Conservation (phyloP, 805 yeast species). For the Candida succiphila region DNA sequence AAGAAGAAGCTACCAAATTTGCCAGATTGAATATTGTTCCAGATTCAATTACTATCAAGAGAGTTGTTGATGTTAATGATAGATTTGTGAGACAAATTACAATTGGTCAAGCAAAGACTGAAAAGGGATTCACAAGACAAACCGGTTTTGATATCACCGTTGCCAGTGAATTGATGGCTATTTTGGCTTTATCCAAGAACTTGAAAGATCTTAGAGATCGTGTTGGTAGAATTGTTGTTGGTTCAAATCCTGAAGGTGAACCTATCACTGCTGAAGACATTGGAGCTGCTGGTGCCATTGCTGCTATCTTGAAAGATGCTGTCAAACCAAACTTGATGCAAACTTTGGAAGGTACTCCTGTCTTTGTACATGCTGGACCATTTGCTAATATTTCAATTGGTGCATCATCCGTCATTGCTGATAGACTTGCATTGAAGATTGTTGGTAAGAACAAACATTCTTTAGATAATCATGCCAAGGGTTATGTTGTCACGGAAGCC, state of each 20-base stretch:
- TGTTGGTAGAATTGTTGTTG: constrained; percentile 69
- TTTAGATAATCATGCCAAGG: constrained; percentile 35
- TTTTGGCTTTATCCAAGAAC: constrained; percentile 63
- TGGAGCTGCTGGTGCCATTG: constrained; percentile 80
- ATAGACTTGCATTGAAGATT: constrained; percentile 69
- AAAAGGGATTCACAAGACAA: constrained; percentile 58
- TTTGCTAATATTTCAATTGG: constrained; percentile 84
- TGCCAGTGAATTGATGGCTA: constrained; percentile 83
- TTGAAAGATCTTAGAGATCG: constrained; percentile 64
- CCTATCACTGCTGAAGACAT: constrained; percentile 79
- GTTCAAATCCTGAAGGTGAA: constrained; percentile 54
- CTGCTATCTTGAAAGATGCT: constrained; percentile 74
- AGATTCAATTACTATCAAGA: constrained; percentile 68
- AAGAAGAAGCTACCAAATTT: constrained; percentile 54
- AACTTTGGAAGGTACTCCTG: constrained; percentile 83
- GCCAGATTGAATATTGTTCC: constrained; percentile 72
- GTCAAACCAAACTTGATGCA: constrained; percentile 83
- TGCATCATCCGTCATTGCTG: constrained; percentile 77
- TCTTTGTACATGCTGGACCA: constrained; percentile 82
- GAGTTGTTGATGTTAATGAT: constrained; percentile 81
- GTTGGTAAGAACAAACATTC: constrained; percentile 38
- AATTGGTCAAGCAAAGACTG: constrained; percentile 75
- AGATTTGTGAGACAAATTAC: constrained; percentile 72
- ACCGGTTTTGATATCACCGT: constrained; percentile 82
- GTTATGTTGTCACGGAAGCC: constrained; percentile 80